Base-by-base conservation (phyloP, 2,329 filamentous ascomycete species). In the Verticillium longisporum region DNA sequence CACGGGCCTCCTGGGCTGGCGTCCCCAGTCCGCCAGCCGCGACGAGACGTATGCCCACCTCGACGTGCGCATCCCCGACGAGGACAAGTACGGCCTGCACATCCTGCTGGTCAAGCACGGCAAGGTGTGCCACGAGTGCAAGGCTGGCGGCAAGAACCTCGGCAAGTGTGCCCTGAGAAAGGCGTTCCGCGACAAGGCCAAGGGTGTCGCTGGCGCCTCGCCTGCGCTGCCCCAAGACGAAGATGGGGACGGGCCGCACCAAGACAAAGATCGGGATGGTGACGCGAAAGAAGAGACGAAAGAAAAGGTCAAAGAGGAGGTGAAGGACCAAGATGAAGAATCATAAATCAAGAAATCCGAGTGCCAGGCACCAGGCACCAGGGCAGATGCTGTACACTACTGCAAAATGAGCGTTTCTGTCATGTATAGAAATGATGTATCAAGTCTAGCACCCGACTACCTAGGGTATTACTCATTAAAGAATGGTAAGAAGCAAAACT, bases 1-100 rank as follows among this genome's bases (percentile, higher is more conserved):
- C 61, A 75, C 78, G 18, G 80, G 79, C 0, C 66, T 80, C 32
- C 67, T 83, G 32, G 79, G 79, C 2, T 83, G 81, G 81, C 66
- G 80, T 21, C 81, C 81, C 0, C 59, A 62, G 21, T 63, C 62
- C 18, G 77, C 73, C 18, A 72, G 63, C 7, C 70, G 80, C 13
- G 80, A 82, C 59, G 77, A 80, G 65, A 71, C 80, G 14, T 78
- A 82, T 61, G 75, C 78, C 26, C 81, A 83, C 59, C 69, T 83
- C n/a, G 79, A 83, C 34, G 76, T 74, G 3, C 68, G 67, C 34
- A 73, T 83, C 2, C 80, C 80, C 0, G 75, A 78, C 41, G 74
- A 76, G 60, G 73, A 80, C 15, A 83, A 83, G 69, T 83, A 83
- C 60, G 73, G 74, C 1, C 66, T 83, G 34, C 81, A 83, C 58